A percentile compares a stretch with the other conserved stretches of the same genome.
Evolutionary conservation across 164 flowering plant species (phyloP).

Genomic region (Hamamelis virginiana): DNA sequence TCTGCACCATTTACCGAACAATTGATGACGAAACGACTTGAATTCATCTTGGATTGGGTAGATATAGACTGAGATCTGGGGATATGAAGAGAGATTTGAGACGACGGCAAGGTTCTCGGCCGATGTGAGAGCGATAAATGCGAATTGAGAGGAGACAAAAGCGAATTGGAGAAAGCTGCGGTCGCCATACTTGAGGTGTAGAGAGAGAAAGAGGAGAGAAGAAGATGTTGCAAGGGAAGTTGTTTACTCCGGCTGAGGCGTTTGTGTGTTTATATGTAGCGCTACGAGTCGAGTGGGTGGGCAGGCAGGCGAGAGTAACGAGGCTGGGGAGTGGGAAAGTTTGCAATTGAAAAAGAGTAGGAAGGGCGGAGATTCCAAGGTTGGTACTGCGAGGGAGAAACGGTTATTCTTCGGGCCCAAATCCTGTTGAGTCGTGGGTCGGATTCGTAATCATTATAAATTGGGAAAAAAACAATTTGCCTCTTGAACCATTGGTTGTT

Average conservation of each 20-base stretch:
- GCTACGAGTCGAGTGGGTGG: no score
- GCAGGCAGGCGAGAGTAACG: neutral
- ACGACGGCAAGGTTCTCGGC: neutral
- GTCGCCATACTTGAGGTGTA: slow-evolving; percentile 22
- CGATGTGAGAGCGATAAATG: slow-evolving; percentile 2
- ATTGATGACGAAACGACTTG: slow-evolving; percentile 1
- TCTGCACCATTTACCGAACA: slow-evolving; percentile 14
- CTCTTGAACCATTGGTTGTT: no score
- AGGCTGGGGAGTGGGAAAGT: neutral
- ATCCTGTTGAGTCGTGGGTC: no score
- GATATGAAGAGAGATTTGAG: slow-evolving; percentile 3
- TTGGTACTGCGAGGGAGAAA: no score
- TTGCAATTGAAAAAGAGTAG: neutral
- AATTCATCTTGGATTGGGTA: slow-evolving; percentile 5
- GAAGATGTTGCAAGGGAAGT: no score
- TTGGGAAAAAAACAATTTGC: no score
- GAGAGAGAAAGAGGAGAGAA: neutral
- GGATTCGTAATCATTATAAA: no score
- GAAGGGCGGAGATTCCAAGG: no score
- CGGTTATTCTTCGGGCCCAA: no score
- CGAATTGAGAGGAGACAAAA: slow-evolving; percentile 16
- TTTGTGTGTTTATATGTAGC: no score
- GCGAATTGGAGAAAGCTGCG: slow-evolving; percentile 24
- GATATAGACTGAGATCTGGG: slow-evolving; percentile 2
- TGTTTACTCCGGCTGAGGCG: no score